phyloP scores from a whole-genome alignment of 495 filamentous ascomycete genomes.

The Trichodelitschia bisporula region DNA sequence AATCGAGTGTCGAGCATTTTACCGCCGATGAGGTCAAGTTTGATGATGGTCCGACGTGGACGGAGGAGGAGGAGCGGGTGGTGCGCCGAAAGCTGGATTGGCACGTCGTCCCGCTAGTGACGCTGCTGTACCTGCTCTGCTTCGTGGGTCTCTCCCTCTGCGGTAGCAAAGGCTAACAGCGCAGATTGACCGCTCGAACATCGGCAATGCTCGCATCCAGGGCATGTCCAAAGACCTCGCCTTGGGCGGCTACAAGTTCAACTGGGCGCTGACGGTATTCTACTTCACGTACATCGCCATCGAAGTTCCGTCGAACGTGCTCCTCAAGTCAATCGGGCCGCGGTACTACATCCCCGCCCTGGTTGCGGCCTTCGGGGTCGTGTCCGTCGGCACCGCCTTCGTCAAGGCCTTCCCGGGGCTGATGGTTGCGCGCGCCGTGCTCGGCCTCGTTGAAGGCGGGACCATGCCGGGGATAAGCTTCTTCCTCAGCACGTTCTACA shows the following conservation, averaged over 20 bases:
- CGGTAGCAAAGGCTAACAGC: no score
- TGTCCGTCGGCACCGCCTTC: background rate
- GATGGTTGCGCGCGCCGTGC: constrained; percentile 15
- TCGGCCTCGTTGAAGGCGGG: constrained; percentile 35
- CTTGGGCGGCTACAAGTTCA: background rate
- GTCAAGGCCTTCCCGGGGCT: no score
- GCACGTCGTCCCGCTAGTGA: background rate
- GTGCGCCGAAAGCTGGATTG: constrained; percentile 1
- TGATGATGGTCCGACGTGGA: no score
- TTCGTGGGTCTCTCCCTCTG: constrained; percentile 1
- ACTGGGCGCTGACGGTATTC: constrained; percentile 1
- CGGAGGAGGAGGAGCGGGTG: background rate
- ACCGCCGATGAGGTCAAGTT: no score
- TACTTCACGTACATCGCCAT: constrained; percentile 1
- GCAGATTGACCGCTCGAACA: constrained; percentile 1
- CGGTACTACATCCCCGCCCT: background rate
- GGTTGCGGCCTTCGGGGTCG: constrained; percentile 14
- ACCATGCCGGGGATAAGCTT: no score
- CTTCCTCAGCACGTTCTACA: constrained; percentile 5
- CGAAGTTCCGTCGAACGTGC: constrained; percentile 1
- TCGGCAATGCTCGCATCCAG: constrained; percentile 1
- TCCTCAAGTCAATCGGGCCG: constrained; percentile 1
- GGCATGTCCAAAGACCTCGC: constrained; percentile 1
- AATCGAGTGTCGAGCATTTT: no score
- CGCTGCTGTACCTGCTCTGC: constrained; percentile 1